phyloP scores from a whole-genome alignment of 2,329 filamentous ascomycete species.

The Aaosphaeria arxii region DNA sequence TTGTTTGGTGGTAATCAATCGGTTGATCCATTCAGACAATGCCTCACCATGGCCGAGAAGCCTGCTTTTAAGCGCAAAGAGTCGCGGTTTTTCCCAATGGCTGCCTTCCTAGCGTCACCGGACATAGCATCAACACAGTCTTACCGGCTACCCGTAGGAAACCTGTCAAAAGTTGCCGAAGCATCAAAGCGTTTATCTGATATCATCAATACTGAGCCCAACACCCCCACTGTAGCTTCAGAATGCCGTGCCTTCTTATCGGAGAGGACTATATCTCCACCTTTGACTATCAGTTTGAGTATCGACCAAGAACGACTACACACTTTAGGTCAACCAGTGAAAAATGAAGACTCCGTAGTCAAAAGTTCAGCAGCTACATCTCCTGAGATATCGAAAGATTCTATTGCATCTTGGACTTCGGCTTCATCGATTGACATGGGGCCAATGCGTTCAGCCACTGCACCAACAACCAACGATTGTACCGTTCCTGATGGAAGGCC shows the following conservation, averaged over 20 bases:
- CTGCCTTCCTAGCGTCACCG: slow-evolving; percentile 13
- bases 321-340: too few species aligned
- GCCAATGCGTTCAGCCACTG: neutral
- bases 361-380: slow-evolving; percentile 1
- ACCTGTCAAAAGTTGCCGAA: neutral
- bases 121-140: slow-evolving; percentile 1
- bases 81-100: slow-evolving; percentile 14
- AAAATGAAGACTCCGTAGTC: neutral
- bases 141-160: neutral
- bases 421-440: neutral
- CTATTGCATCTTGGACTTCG: neutral
- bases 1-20: too few species aligned
- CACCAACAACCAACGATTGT: slow-evolving; percentile 1
- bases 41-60: neutral
- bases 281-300: slow-evolving; percentile 1
- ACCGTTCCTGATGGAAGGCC: too few species aligned
- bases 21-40: neutral
- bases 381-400: slow-evolving; percentile 1
- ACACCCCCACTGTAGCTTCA: slow-evolving; percentile 8
- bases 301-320: too few species aligned
- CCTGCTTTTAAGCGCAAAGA: neutral
- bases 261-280: neutral
- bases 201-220: slow-evolving; percentile 4
- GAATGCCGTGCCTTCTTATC: slow-evolving; percentile 4
- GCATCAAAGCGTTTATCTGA: neutral